Evolutionary conservation across 208 protist species (phyloP).

Genomic region (Jaenimonas drosophilae): DNA sequence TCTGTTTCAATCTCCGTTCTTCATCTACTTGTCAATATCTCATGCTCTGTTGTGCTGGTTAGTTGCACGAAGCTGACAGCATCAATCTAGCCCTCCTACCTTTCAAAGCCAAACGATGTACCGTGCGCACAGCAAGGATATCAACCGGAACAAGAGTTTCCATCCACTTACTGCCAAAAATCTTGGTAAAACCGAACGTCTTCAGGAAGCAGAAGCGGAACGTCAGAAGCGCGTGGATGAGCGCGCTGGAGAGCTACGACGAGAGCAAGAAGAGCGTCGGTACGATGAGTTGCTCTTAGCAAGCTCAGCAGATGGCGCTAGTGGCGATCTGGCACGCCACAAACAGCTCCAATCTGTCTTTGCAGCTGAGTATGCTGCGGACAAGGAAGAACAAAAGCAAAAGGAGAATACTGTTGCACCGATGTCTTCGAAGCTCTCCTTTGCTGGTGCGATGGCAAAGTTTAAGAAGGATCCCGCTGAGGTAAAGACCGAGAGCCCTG

Average conservation of each 20-base stretch:
- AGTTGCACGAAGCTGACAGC: too few relatives aligned
- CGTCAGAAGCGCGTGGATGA: conserved; percentile 20
- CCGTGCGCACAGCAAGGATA: conserved; percentile 77
- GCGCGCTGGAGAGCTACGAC: conserved; percentile 36
- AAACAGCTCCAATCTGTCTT: too few relatives aligned
- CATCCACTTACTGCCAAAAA: conserved; percentile 75
- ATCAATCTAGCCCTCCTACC: too few relatives aligned
- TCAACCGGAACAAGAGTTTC: conserved; percentile 87
- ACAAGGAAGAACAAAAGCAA: neutral
- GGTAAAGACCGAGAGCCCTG: neutral
- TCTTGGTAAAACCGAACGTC: conserved; percentile 53
- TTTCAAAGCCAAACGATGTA: conserved; percentile 40
- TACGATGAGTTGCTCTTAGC: conserved; percentile 69
- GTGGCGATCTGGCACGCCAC: too few relatives aligned
- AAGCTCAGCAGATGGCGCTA: conserved; percentile 8
- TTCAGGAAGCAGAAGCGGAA: conserved; percentile 31
- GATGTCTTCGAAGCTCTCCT: neutral
- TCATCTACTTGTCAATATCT: neutral
- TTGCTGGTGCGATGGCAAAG: neutral
- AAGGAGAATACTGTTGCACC: neutral
- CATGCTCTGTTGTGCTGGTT: conserved; percentile 4
- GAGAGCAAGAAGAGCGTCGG: conserved; percentile 65
- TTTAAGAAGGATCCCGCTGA: neutral
- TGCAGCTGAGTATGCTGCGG: conserved; percentile 20
- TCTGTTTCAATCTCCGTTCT: conserved; percentile 1